These are phyloP conservation scores for Agaricus subrufescens DNA, from an alignment of 768 basidiomycete genomes.

Conservation along the genomic window DNA sequence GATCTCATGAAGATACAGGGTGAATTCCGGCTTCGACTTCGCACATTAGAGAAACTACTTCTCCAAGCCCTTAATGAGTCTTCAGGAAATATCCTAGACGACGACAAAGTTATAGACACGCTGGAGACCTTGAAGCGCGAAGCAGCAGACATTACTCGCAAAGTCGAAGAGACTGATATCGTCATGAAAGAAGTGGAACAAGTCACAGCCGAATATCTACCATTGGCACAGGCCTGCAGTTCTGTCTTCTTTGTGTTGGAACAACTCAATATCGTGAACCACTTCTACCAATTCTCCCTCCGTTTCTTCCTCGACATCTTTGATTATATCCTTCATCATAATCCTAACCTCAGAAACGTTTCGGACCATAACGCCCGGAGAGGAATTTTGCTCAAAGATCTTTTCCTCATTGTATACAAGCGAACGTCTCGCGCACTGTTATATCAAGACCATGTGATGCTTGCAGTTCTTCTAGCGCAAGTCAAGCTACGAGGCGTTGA, in stretches of 20 bases:
- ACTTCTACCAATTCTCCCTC: constrained; percentile 98
- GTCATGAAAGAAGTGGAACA: constrained; percentile 96
- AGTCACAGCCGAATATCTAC: constrained; percentile 91
- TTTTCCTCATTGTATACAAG: constrained; percentile 86
- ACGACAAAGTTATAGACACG: constrained; percentile 97
- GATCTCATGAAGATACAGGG: constrained; percentile 98
- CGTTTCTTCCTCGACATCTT: constrained; percentile 99
- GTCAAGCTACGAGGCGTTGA: constrained; percentile 79
- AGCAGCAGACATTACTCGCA: constrained; percentile 91
- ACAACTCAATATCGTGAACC: constrained; percentile 88
- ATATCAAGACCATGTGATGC: constrained; percentile 85
- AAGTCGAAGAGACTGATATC: constrained; percentile 94
- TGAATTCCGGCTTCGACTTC: constrained; percentile 89
- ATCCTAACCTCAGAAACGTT: constrained; percentile 82
- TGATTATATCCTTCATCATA: constrained; percentile 88
- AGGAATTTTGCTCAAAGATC: constrained; percentile 76
- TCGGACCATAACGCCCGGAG: constrained; percentile 70
- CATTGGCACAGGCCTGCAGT: constrained; percentile 93
- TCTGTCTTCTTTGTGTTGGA: constrained; percentile 96
- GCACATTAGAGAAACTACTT: constrained; percentile 88
- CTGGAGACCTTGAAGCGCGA: constrained; percentile 94
- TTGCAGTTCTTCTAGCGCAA: constrained; percentile 87
- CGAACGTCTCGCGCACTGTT: constrained; percentile 88
- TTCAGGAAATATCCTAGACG: constrained; percentile 93
- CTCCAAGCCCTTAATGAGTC: constrained; percentile 96